Conservation (phyloP, 2,329 filamentous ascomycete species). For the Tolypocladium endophyticum region DNA sequence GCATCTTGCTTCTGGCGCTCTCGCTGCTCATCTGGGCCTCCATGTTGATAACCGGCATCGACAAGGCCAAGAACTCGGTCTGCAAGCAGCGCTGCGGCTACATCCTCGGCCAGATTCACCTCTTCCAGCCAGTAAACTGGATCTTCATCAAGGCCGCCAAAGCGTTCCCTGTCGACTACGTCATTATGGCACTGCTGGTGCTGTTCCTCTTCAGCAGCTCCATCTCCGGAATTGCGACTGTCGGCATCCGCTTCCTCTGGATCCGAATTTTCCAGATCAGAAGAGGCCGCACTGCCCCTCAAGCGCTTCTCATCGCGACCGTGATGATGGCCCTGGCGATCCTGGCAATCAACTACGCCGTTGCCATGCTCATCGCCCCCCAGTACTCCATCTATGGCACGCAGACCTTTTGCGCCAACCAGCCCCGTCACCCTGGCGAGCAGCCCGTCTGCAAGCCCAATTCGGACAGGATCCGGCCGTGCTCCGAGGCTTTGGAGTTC, state of each 20-base stretch:
- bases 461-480: slow-evolving; percentile 64
- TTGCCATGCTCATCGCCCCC: slow-evolving; percentile 89
- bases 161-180: slow-evolving; percentile 85
- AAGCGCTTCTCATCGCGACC: slow-evolving; percentile 83
- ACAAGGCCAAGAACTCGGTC: slow-evolving; percentile 91
- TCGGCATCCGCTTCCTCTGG: slow-evolving; percentile 96
- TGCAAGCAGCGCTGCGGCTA: slow-evolving; percentile 90
- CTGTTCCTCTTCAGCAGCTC: slow-evolving; percentile 84
- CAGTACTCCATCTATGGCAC: slow-evolving; percentile 92
- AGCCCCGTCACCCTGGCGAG: slow-evolving; percentile 48
- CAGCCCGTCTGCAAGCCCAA: slow-evolving; percentile 67
- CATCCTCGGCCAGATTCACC: slow-evolving; percentile 73
- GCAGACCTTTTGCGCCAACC: slow-evolving; percentile 82
- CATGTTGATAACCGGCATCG: slow-evolving; percentile 91
- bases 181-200: slow-evolving; percentile 75
- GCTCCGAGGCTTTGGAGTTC: slow-evolving; percentile 65
- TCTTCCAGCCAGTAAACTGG: slow-evolving; percentile 94
- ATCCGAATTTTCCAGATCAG: slow-evolving; percentile 85
- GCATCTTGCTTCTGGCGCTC: slow-evolving; percentile 65
- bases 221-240: slow-evolving; percentile 71
- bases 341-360: slow-evolving; percentile 82
- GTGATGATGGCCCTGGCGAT: slow-evolving; percentile 85
- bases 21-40: slow-evolving; percentile 72
- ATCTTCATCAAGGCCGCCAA: slow-evolving; percentile 64
- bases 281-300: slow-evolving; percentile 79